A percentile compares a stretch with the other conserved stretches of the same genome.
These are phyloP conservation scores for Barnettozyma californica DNA, from an alignment of 805 yeast genomes.

Conservation along the genomic window DNA sequence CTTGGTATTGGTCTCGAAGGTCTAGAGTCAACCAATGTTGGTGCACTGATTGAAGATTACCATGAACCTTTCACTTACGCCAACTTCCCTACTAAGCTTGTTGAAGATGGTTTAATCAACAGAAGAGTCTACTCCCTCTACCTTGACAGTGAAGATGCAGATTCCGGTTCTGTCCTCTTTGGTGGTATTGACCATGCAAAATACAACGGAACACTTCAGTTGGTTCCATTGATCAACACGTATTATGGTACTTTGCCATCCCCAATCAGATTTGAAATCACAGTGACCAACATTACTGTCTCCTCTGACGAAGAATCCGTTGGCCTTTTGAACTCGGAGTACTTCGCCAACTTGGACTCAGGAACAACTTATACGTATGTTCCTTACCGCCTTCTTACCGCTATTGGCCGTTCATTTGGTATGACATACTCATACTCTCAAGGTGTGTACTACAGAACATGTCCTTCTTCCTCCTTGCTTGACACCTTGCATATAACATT, in stretches of 20 bases:
- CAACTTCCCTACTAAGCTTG: conserved; percentile 63
- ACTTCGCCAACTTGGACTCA: conserved; percentile 37
- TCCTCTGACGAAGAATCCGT: neutral
- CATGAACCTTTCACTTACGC: conserved; percentile 39
- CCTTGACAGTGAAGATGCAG: conserved; percentile 39
- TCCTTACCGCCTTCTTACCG: conserved; percentile 32
- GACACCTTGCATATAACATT: conserved; percentile 20
- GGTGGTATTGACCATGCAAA: conserved; percentile 69
- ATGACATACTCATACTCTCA: conserved; percentile 36
- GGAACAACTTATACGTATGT: conserved; percentile 41
- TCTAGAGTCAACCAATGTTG: conserved; percentile 56
- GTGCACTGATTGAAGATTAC: conserved; percentile 12
- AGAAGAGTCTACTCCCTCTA: conserved; percentile 58
- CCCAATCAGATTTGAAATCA: conserved; percentile 45
- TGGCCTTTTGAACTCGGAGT: conserved; percentile 2
- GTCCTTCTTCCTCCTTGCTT: conserved; percentile 27
- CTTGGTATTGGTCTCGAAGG: conserved; percentile 68
- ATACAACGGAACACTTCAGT: conserved; percentile 44
- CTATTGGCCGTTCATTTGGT: conserved; percentile 34
- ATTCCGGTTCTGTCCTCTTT: conserved; percentile 52
- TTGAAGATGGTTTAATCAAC: conserved; percentile 48
- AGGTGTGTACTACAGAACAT: conserved; percentile 44
- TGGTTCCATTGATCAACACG: conserved; percentile 41
- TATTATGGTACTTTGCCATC: conserved; percentile 23
- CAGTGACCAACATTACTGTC: conserved; percentile 25